Conservation (phyloP, 768 basidiomycete species). For the Leccinum broughii region DNA sequence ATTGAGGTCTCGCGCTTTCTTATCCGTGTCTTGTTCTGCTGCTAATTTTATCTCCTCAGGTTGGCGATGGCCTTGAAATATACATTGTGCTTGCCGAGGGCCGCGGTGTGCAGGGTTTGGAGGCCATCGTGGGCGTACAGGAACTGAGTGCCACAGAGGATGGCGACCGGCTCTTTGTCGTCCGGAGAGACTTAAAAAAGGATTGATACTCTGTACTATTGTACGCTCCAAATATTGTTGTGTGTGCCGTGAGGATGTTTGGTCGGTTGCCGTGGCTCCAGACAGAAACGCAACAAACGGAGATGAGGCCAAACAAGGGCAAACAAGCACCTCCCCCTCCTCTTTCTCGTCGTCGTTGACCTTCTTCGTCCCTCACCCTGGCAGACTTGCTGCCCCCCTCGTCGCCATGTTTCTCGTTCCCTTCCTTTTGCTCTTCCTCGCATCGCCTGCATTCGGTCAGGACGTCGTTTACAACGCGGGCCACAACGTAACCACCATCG, state of each 20-base stretch:
- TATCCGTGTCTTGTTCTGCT: conserved; percentile 4
- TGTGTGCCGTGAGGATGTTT: too few relatives aligned
- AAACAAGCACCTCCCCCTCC: background rate
- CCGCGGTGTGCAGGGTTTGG: conserved; percentile 58
- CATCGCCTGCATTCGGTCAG: conserved; percentile 35
- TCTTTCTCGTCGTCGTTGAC: background rate
- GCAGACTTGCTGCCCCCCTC: background rate
- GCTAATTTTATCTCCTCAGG: conserved; percentile 44
- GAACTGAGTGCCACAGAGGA: conserved; percentile 63
- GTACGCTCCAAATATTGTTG: background rate
- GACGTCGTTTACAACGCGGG: conserved; percentile 40
- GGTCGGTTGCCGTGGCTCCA: background rate
- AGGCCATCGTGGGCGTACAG: conserved; percentile 53
- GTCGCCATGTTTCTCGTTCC: conserved; percentile 20
- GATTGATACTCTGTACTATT: conserved; percentile 44
- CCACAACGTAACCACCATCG: conserved; percentile 70
- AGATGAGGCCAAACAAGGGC: background rate
- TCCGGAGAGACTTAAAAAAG: conserved; percentile 80
- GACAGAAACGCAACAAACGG: background rate
- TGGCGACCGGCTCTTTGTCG: conserved; percentile 74
- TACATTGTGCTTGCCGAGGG: conserved; percentile 80
- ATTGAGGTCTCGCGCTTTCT: conserved; percentile 71
- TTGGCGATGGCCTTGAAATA: conserved; percentile 94
- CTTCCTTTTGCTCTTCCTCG: conserved; percentile 27
- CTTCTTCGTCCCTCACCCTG: background rate